Conservation (phyloP, 2,329 filamentous ascomycete species). For the Aspergillus versicolor region DNA sequence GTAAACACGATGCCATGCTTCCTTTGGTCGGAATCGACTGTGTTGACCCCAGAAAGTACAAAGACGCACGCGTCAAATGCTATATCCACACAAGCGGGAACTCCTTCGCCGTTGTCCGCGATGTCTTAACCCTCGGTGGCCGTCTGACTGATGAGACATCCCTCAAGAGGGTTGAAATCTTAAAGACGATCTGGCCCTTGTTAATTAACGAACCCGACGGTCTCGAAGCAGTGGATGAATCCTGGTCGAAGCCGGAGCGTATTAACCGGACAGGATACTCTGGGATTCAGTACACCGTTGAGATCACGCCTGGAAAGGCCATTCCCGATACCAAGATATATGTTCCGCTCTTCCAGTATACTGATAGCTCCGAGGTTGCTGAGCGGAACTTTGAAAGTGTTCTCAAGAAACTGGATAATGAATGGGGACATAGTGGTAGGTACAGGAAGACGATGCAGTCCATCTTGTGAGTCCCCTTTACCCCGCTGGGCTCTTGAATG, state of each 20-base stretch:
- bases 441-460: constrained; percentile 2
- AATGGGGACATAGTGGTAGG: constrained; percentile 3
- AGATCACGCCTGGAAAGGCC: constrained; percentile 2
- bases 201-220: not conserved
- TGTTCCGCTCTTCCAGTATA: constrained; percentile 8
- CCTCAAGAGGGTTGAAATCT: not conserved
- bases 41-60: not conserved
- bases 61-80: constrained; percentile 4
- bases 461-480: not conserved
- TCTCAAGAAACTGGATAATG: constrained; percentile 7
- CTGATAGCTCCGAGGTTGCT: not conserved
- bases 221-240: not conserved
- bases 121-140: constrained; percentile 6
- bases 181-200: not conserved
- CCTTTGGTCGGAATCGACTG: constrained; percentile 6
- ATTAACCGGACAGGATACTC: constrained; percentile 4
- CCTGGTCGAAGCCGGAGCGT: constrained; percentile 5
- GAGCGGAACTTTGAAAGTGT: constrained; percentile 4
- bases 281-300: constrained; percentile 3
- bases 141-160: constrained; percentile 1
- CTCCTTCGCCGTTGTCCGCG: constrained; percentile 2
- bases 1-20: not conserved
- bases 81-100: constrained; percentile 7
- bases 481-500: not conserved
- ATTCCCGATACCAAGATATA: constrained; percentile 11